Evolutionary conservation across 768 basidiomycete species (phyloP).

Genomic region (Naganishia randhawae): DNA sequence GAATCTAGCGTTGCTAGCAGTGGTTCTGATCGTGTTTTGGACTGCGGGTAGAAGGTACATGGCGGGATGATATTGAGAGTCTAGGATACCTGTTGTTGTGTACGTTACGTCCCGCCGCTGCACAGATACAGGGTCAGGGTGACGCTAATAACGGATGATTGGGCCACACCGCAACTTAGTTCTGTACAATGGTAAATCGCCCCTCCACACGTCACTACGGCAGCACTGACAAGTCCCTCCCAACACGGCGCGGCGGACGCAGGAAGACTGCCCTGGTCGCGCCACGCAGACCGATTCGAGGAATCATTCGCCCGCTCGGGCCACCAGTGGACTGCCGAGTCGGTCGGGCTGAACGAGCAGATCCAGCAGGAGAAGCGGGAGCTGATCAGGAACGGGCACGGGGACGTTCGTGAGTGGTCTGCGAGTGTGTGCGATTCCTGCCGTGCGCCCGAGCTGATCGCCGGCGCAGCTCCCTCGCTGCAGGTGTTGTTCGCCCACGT

Average conservation of each 20-base stretch:
- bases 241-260: neutral
- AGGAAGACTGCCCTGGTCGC: constrained; percentile 29
- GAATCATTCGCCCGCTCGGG: constrained; percentile 29
- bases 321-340: constrained; percentile 25
- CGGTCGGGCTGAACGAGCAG: constrained; percentile 20
- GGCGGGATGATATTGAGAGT: constrained; percentile 31
- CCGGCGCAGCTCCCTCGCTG: neutral
- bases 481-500: constrained; percentile 5
- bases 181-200: constrained; percentile 19
- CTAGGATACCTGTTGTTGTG: constrained; percentile 24
- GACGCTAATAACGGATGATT: too few relatives aligned
- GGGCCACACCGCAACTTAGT: too few relatives aligned
- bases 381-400: neutral
- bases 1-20: neutral
- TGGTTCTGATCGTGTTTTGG: neutral
- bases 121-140: too few relatives aligned
- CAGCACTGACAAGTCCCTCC: too few relatives aligned
- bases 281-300: constrained; percentile 24
- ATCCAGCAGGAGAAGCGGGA: constrained; percentile 23
- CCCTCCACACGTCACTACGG: neutral
- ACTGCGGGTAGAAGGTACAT: constrained; percentile 21
- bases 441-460: too few relatives aligned
- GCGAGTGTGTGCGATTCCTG: too few relatives aligned
- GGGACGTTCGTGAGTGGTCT: neutral
- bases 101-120: neutral